phyloP scores from a whole-genome alignment of 2,329 filamentous ascomycete species.

The Graphiopsis chlorocephala region DNA sequence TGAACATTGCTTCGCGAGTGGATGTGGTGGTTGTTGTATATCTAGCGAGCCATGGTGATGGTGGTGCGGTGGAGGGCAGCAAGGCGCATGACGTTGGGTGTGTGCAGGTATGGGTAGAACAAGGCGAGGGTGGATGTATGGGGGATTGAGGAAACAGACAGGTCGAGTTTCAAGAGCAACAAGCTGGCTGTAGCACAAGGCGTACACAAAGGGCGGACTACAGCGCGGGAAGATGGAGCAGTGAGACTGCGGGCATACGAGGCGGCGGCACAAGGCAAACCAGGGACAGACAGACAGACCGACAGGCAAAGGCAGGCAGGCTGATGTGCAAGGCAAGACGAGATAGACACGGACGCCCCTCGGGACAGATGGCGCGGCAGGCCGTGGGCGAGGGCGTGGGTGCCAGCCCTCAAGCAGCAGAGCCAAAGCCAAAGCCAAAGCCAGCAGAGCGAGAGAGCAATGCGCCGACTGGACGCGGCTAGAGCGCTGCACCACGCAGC shows the following conservation, averaged over 20 bases:
- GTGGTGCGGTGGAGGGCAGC: neutral
- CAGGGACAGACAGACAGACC: neutral
- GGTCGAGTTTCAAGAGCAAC: neutral
- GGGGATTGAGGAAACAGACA: neutral
- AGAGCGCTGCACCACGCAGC: neutral
- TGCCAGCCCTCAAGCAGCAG: neutral
- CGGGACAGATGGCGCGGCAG: constrained; percentile 6
- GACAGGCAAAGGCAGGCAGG: neutral
- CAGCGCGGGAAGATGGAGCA: constrained; percentile 7
- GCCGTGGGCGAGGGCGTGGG: neutral
- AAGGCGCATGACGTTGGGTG: constrained; percentile 2
- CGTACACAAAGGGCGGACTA: constrained; percentile 6
- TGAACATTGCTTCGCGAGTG: constrained; percentile 11
- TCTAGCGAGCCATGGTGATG: constrained; percentile 8
- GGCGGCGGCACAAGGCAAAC: neutral
- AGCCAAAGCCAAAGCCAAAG: neutral
- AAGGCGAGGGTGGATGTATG: neutral
- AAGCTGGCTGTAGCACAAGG: neutral
- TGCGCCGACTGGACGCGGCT: neutral
- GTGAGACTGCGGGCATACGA: constrained; percentile 13
- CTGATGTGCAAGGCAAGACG: neutral
- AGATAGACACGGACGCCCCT: constrained; percentile 1
- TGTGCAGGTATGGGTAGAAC: neutral
- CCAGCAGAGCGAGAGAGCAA: neutral
- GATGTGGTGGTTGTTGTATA: neutral